A percentile compares a stretch with the other conserved stretches of the same genome.
phyloP scores from a whole-genome alignment of 306 rosid genomes.

The Medicago lupulina region DNA sequence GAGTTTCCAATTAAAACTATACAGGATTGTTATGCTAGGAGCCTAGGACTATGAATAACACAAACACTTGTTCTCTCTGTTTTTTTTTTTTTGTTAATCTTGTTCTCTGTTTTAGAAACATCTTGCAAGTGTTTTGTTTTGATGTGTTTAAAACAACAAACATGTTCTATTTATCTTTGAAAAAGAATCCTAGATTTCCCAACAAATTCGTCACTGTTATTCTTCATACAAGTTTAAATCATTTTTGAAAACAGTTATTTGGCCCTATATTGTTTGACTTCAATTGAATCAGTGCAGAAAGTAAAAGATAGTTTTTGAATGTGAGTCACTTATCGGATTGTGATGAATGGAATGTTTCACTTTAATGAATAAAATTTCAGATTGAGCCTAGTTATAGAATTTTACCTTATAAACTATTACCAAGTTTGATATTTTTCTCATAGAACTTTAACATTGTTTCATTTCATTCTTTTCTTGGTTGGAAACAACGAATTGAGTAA shows the following conservation, averaged over 20 bases:
- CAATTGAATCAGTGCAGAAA: background rate
- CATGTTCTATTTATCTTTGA: constrained; percentile 12
- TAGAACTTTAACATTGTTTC: constrained; percentile 1
- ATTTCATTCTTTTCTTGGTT: constrained; percentile 11
- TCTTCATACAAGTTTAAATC: background rate
- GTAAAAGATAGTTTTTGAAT: background rate
- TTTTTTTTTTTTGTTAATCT: constrained; percentile 21
- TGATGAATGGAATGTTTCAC: constrained; percentile 32
- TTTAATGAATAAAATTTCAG: constrained; percentile 31
- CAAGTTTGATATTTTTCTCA: constrained; percentile 21
- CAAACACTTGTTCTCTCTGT: constrained; percentile 1
- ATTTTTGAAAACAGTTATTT: constrained; percentile 18
- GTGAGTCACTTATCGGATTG: constrained; percentile 15
- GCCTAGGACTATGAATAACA: background rate
- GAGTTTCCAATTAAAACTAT: constrained; percentile 23
- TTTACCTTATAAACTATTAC: constrained; percentile 10
- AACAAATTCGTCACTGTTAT: constrained; percentile 11
- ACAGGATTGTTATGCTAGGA: constrained; percentile 15
- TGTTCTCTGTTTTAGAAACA: constrained; percentile 4
- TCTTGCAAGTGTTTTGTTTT: constrained; percentile 22
- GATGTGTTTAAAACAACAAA: background rate
- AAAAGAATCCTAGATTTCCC: constrained; percentile 4
- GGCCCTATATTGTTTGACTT: background rate
- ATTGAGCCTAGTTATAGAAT: constrained; percentile 11
- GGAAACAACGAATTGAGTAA: background rate